Evolutionary conservation across 768 basidiomycete species (phyloP).

Genomic region (Lactarius indigo): DNA sequence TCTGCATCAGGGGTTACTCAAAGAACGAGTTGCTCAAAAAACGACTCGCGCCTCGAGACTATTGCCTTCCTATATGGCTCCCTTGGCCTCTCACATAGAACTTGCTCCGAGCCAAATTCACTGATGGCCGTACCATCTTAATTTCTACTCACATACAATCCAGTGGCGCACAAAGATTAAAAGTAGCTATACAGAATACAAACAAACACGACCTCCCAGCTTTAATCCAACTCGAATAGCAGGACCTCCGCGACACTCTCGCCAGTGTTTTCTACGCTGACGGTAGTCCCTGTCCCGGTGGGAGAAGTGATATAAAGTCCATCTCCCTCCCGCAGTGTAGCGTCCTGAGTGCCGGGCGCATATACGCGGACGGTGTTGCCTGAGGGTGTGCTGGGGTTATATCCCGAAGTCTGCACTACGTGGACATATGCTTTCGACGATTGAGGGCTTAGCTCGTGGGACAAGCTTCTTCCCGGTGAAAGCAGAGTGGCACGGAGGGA

Average conservation of each 20-base stretch:
- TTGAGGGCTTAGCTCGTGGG: conserved; percentile 38
- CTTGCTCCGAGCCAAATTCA: too few species aligned
- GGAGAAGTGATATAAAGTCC: conserved; percentile 68
- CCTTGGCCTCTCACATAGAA: too few species aligned
- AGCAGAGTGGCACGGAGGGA: conserved; percentile 74
- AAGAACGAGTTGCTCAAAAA: too few species aligned
- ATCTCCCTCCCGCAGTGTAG: conserved; percentile 79
- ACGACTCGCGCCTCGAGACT: too few species aligned
- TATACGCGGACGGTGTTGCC: conserved; percentile 60
- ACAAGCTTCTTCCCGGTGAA: conserved; percentile 47
- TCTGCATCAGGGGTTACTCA: too few species aligned
- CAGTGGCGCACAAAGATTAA: not conserved
- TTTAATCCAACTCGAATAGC: conserved; percentile 68
- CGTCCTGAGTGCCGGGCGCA: conserved; percentile 37
- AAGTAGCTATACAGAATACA: not conserved
- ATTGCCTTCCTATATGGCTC: too few species aligned
- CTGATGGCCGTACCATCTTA: not conserved
- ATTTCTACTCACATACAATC: not conserved
- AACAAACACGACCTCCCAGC: not conserved
- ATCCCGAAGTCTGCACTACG: conserved; percentile 81
- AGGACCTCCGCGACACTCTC: conserved; percentile 66
- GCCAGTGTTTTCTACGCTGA: conserved; percentile 61
- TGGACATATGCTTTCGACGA: conserved; percentile 71
- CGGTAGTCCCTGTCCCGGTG: conserved; percentile 37
- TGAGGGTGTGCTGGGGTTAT: conserved; percentile 52